Evolutionary conservation across 495 filamentous ascomycete species (phyloP).

Genomic region (Halenospora varia): DNA sequence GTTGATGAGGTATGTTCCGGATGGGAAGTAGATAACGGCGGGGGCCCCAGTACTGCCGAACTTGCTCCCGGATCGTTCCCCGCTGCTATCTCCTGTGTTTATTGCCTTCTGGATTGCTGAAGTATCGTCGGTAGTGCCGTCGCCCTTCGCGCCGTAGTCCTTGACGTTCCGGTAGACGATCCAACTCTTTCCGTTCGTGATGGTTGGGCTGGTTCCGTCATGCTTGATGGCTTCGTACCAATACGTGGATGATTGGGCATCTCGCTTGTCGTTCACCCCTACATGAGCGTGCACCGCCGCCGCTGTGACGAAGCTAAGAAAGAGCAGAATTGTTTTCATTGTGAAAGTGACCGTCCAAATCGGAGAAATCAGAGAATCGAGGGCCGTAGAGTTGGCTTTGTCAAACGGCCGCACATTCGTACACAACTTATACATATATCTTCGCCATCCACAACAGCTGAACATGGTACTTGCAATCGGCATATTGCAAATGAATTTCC

Average conservation of each 20-base stretch:
- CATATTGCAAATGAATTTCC: too few relatives aligned
- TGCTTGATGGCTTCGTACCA: slow-evolving; percentile 32
- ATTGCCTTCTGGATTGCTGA: slow-evolving; percentile 24
- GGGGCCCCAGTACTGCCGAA: slow-evolving; percentile 43
- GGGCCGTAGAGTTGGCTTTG: too few relatives aligned
- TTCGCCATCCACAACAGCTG: too few relatives aligned
- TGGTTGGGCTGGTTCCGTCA: slow-evolving; percentile 35
- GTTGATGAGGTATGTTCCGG: slow-evolving; percentile 40
- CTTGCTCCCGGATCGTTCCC: background rate
- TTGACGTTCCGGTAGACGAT: slow-evolving; percentile 10
- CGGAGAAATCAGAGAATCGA: too few relatives aligned
- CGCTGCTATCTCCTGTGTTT: background rate
- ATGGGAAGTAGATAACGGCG: slow-evolving; percentile 46
- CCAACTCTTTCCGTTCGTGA: slow-evolving; percentile 23
- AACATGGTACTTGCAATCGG: too few relatives aligned
- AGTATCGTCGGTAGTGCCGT: slow-evolving; percentile 37
- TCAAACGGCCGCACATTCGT: too few relatives aligned
- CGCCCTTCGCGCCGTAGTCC: slow-evolving; percentile 10
- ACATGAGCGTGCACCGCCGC: background rate
- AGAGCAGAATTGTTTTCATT: background rate
- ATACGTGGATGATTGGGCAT: background rate
- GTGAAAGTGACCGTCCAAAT: background rate
- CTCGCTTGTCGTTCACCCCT: background rate
- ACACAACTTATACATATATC: too few relatives aligned
- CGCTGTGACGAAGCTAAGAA: background rate